A percentile compares a stretch with the other conserved stretches of the same genome.
Evolutionary conservation across 306 rosid species (phyloP).

Genomic region (Vigna unguiculata): DNA sequence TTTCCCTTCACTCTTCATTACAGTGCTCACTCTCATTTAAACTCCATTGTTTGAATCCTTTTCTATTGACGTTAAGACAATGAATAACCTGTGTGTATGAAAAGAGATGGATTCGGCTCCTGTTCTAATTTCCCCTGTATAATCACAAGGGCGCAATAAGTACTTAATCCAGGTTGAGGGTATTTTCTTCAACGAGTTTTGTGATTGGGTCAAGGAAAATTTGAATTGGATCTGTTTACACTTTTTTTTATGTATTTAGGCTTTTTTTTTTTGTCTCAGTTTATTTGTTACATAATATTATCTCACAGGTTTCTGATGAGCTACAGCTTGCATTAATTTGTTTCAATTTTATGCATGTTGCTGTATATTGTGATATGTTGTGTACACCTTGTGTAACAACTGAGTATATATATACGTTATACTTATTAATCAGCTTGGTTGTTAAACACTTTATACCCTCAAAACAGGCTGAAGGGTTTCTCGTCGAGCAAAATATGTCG

Average conservation of each 20-base stretch:
- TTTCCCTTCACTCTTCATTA: neutral
- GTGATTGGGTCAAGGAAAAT: neutral
- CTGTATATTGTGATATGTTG: neutral
- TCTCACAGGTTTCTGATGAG: too few relatives aligned
- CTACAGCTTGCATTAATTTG: too few relatives aligned
- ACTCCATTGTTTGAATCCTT: too few relatives aligned
- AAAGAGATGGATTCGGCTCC: too few relatives aligned
- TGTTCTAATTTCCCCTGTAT: too few relatives aligned
- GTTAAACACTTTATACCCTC: slow-evolving; percentile 31
- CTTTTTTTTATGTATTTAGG: neutral
- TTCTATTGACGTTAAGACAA: too few relatives aligned
- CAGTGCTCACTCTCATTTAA: neutral
- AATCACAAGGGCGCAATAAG: neutral
- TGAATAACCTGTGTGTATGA: too few relatives aligned
- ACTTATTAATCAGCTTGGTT: neutral
- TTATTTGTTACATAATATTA: neutral
- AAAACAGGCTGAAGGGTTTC: slow-evolving; percentile 77
- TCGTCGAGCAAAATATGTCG: slow-evolving; percentile 68
- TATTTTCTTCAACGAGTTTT: neutral
- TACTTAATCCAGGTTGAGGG: neutral
- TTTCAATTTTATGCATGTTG: neutral
- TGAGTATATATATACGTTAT: neutral
- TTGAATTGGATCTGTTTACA: neutral
- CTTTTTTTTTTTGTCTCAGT: neutral
- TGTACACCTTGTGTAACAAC: neutral